Evolutionary conservation across 2,329 filamentous ascomycete genomes (phyloP), one percentile per base, ranked within the genome.

Genomic region (Colletotrichum somersetense): DNA sequence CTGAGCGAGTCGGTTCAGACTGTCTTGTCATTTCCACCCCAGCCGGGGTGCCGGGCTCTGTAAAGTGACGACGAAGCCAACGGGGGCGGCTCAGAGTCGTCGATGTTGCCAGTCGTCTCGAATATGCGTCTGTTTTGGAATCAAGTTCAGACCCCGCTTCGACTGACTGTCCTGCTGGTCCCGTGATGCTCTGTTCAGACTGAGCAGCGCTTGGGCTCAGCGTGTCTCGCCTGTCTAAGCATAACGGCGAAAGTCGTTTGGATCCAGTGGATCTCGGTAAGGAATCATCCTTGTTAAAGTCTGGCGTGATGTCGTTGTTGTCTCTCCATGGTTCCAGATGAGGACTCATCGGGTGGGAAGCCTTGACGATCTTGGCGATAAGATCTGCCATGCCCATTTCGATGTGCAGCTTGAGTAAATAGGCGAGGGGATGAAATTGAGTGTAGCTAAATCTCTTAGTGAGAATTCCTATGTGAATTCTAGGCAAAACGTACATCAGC

Each of bases 371-470:
- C 42, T 81, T 83, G 3, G 76, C 81, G 71, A 87, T 86, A 6
- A 87, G 81, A 35, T 84, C 83, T 61, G 85, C 84, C 84, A 87
- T 87, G 20, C 80, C 81, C 82, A 87, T 85, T 68, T 87, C 85
- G 67, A 87, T 86, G 58, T 86, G 83, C 10, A 87, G 79, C 62
- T 87, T 87, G 14, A 86, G 78, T 0, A 86, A 78, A 70, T 86
- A 87, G 10, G 83, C 84, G 0, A 87, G 77, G 0, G 85, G 84
- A n/a, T 86, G 84, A n/a, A 80, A 80, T 0, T 77, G 77, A 0
- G 80, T 66, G 10, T 78, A 80, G 0, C 78, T 80, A 5, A 0
- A 3, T 3, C 0, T 3, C 2, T 64, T 6, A 66, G 64, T 46
- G 1, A 46, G 7, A 16, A 16, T n/a, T 30, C 1, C 20, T 1